These are phyloP conservation scores for Aureobasidium vineae DNA, from an alignment of 2,329 filamentous ascomycete genomes.

Conservation along the genomic window DNA sequence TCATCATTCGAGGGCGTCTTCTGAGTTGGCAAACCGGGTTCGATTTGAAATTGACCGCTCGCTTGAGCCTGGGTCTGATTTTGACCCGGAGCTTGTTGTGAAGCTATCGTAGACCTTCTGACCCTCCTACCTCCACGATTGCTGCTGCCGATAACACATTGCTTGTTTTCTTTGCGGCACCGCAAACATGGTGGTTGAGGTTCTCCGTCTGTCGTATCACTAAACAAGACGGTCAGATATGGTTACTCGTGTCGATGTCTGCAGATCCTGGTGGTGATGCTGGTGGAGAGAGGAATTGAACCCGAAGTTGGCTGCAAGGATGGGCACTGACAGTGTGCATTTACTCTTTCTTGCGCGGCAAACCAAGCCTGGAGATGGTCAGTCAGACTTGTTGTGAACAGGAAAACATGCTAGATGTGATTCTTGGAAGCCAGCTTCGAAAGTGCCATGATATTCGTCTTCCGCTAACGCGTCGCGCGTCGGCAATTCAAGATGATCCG, in stretches of 20 bases:
- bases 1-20: constrained; percentile 30
- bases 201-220: constrained; percentile 48
- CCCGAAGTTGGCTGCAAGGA: neutral
- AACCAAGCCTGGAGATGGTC: constrained; percentile 41
- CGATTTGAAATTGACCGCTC: neutral
- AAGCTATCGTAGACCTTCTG: constrained; percentile 49
- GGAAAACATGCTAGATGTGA: neutral
- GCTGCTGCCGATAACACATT: constrained; percentile 59
- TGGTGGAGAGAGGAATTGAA: neutral
- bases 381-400: neutral
- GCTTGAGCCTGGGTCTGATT: constrained; percentile 33
- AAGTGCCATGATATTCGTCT: neutral
- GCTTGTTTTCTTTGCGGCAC: constrained; percentile 57
- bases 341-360: constrained; percentile 52
- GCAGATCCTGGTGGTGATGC: too few species aligned
- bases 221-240: neutral
- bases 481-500: constrained; percentile 5
- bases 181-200: constrained; percentile 56
- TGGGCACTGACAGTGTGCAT: constrained; percentile 50
- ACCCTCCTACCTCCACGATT: constrained; percentile 60
- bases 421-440: neutral
- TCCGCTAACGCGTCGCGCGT: neutral
- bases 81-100: constrained; percentile 27
- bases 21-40: constrained; percentile 20
- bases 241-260: neutral